A percentile compares a stretch with the other conserved stretches of the same genome.
These are phyloP conservation scores for Marasmius fiardii DNA, from an alignment of 1,284 basidiomycete species.

Conservation along the genomic window DNA sequence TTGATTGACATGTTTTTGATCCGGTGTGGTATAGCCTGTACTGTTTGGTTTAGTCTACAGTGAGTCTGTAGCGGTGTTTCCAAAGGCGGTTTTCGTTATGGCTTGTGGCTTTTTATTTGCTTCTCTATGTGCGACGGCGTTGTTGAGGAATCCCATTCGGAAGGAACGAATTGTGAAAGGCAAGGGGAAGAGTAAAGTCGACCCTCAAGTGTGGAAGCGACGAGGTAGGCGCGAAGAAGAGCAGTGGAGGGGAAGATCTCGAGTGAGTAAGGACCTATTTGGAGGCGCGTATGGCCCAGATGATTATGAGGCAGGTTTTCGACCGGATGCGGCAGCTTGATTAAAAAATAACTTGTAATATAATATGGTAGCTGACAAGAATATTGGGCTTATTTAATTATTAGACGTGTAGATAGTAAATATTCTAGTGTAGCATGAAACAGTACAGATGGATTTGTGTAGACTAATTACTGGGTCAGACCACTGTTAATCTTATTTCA, in stretches of 20 bases:
- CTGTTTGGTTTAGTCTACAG: slow-evolving; percentile 69
- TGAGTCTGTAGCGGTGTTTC: slow-evolving; percentile 59
- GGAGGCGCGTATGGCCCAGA: slow-evolving; percentile 9
- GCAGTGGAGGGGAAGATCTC: slow-evolving; percentile 50
- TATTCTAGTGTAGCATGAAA: no score
- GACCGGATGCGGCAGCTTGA: slow-evolving; percentile 1
- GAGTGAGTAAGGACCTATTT: slow-evolving; percentile 51
- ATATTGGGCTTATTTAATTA: no score
- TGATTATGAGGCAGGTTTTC: not conserved
- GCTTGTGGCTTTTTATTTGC: slow-evolving; percentile 49
- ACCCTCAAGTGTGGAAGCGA: not conserved
- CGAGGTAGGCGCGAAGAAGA: slow-evolving; percentile 24
- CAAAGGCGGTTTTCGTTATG: slow-evolving; percentile 62
- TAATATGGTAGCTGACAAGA: no score
- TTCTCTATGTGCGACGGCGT: slow-evolving; percentile 43
- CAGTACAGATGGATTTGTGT: no score
- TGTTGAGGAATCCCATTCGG: slow-evolving; percentile 46
- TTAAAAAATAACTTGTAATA: no score
- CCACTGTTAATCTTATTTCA: no score
- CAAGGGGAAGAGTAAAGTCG: slow-evolving; percentile 13
- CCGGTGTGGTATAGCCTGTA: slow-evolving; percentile 50
- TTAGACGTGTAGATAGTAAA: no score
- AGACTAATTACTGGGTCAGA: no score
- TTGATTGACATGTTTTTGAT: slow-evolving; percentile 5
- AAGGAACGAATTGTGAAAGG: slow-evolving; percentile 19